Percentiles rank a stretch among this genome's conserved stretches.
phyloP scores from a whole-genome alignment of 257 asterid genomes.

The Paraleonurus japonicus region DNA sequence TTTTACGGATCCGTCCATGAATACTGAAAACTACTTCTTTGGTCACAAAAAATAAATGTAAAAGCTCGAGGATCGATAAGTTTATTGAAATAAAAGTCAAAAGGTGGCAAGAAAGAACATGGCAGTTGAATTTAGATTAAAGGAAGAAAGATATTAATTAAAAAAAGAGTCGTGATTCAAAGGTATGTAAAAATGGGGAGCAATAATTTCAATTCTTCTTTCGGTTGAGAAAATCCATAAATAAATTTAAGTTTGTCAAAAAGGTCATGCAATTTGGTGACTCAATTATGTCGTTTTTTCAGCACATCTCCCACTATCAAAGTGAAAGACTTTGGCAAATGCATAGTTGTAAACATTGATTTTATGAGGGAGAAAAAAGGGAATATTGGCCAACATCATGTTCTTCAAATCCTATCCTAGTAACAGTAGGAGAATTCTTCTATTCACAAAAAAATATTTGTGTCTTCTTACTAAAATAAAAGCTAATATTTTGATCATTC shows the following conservation, averaged over 20 bases:
- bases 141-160: background rate
- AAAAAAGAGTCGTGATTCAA: constrained; percentile 30
- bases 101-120: constrained; percentile 40
- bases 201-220: constrained; percentile 23
- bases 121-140: constrained; percentile 20
- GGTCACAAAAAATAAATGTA: constrained; percentile 11
- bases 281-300: constrained; percentile 5
- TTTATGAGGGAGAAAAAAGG: background rate
- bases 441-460: too few relatives aligned
- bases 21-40: background rate
- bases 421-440: background rate
- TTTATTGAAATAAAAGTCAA: constrained; percentile 42
- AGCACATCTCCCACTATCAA: constrained; percentile 12
- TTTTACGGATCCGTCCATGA: too few relatives aligned
- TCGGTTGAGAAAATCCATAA: constrained; percentile 28
- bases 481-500: too few relatives aligned
- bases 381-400: background rate
- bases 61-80: constrained; percentile 39
- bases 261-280: constrained; percentile 34
- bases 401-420: too few relatives aligned
- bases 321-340: constrained; percentile 1
- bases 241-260: constrained; percentile 31
- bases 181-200: constrained; percentile 24
- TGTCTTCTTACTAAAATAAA: too few relatives aligned
- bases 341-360: constrained; percentile 4